A percentile compares a stretch with the other conserved stretches of the same genome.
Evolutionary conservation across 257 asterid species (phyloP).

Genomic region (Capsicum pubescens): DNA sequence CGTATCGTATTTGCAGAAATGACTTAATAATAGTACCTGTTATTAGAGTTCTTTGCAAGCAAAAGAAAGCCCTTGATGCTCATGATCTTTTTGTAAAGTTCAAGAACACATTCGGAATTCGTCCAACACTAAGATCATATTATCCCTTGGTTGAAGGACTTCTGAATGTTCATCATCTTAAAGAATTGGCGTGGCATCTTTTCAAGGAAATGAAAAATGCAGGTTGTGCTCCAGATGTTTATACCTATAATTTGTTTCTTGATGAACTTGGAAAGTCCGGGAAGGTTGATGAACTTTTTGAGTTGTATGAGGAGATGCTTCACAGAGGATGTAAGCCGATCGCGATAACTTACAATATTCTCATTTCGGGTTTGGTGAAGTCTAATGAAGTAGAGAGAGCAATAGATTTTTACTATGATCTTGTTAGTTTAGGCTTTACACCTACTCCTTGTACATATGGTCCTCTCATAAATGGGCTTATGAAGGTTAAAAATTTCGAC

Average conservation of each 20-base stretch:
- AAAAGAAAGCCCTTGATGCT: slow-evolving; percentile 77
- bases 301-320: slow-evolving; percentile 77
- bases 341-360: slow-evolving; percentile 75
- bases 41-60: slow-evolving; percentile 62
- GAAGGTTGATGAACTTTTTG: slow-evolving; percentile 63
- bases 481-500: slow-evolving; percentile 66
- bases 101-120: slow-evolving; percentile 52
- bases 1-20: slow-evolving; percentile 64
- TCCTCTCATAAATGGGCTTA: slow-evolving; percentile 86
- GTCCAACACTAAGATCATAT: slow-evolving; percentile 59
- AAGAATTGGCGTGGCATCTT: slow-evolving; percentile 69
- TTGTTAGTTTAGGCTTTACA: slow-evolving; percentile 76
- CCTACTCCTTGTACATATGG: slow-evolving; percentile 97
- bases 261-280: slow-evolving; percentile 84
- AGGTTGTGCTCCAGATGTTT: slow-evolving; percentile 66
- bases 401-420: slow-evolving; percentile 72
- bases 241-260: slow-evolving; percentile 80
- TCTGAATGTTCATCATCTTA: slow-evolving; percentile 65
- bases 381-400: slow-evolving; percentile 72
- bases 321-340: slow-evolving; percentile 68
- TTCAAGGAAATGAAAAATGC: slow-evolving; percentile 70
- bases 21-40: slow-evolving; percentile 72
- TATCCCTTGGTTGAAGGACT: slow-evolving; percentile 73
- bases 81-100: slow-evolving; percentile 57
- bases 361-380: slow-evolving; percentile 84